Conservation (phyloP, 257 asterid species). For the Solanum verrucosum region DNA sequence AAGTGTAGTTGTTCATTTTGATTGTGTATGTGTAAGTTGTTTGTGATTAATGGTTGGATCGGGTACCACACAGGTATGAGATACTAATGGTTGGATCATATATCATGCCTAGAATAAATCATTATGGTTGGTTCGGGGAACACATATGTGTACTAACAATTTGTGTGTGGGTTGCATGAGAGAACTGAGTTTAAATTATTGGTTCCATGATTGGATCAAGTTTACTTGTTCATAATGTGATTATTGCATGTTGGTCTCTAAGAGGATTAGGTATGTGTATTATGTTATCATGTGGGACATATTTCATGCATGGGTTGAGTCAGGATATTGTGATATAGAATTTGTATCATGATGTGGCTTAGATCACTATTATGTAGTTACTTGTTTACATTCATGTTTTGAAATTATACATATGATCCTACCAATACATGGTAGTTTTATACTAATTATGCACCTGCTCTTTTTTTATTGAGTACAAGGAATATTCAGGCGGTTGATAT, state of each 20-base stretch:
- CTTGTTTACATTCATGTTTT: background rate
- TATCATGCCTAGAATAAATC: too few relatives aligned
- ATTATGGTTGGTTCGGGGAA: background rate
- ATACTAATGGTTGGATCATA: too few relatives aligned
- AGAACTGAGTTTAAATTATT: background rate
- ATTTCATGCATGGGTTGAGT: background rate
- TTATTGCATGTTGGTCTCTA: background rate
- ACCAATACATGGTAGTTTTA: background rate
- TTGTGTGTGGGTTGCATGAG: background rate
- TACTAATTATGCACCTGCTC: background rate
- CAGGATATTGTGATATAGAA: too few relatives aligned
- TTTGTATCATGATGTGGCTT: background rate
- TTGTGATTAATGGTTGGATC: background rate
- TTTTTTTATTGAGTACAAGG: background rate
- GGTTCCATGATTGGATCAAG: background rate
- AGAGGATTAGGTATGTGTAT: background rate
- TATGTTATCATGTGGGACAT: background rate
- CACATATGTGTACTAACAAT: background rate
- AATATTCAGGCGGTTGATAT: too few relatives aligned
- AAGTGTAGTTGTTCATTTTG: background rate
- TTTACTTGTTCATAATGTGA: background rate
- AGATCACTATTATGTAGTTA: background rate
- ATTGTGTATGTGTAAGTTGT: background rate
- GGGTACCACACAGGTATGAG: background rate
- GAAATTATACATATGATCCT: background rate